Percentiles rank a stretch among this genome's conserved stretches.
phyloP scores from a whole-genome alignment of 208 protist species.

The Trypanosoma congolense region DNA sequence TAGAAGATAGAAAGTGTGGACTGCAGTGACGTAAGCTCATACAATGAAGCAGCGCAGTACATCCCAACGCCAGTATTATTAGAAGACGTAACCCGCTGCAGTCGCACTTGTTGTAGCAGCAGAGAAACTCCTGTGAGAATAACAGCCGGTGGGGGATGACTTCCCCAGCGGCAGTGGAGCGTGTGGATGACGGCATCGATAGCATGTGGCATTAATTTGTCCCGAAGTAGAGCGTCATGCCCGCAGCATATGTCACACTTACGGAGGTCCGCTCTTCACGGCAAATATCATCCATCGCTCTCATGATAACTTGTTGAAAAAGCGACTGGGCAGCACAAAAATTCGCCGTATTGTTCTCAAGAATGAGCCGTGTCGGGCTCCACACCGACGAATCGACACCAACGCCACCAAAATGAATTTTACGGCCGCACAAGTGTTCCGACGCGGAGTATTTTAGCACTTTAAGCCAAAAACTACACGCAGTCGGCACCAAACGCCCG shows the following conservation, averaged over 20 bases:
- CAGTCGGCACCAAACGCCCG: slow-evolving; percentile 9
- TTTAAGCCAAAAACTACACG: slow-evolving; percentile 15
- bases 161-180: neutral
- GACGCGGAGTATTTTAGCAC: neutral
- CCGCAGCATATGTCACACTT: too few relatives aligned
- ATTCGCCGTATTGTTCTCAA: neutral
- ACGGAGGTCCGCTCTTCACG: too few relatives aligned
- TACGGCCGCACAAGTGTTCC: neutral
- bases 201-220: neutral
- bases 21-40: slow-evolving; percentile 2
- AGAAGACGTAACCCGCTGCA: neutral
- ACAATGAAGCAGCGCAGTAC: neutral
- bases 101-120: neutral
- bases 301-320: neutral
- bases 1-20: slow-evolving; percentile 10
- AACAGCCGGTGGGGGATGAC: neutral
- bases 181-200: neutral
- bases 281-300: neutral
- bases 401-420: neutral
- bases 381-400: neutral
- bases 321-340: neutral
- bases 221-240: neutral
- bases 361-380: neutral
- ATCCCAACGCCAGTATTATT: neutral
- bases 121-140: neutral